Evolutionary conservation across 331 rosid genomes (phyloP), one percentile per base, ranked within the genome.

Genomic region (Malus hybrid): DNA sequence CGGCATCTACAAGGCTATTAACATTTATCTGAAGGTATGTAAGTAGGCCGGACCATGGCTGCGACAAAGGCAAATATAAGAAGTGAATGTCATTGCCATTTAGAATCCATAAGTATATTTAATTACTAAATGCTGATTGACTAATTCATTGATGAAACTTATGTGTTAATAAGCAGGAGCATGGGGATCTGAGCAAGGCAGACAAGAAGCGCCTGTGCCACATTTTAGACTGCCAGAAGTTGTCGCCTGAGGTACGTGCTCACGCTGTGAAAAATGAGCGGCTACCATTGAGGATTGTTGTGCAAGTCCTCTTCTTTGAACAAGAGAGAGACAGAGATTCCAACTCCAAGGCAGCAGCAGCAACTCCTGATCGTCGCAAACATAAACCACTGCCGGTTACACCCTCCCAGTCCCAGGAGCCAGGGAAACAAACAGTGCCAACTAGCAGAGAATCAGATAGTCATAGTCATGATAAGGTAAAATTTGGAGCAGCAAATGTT

Each of bases 231-330:
- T 92, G 97, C 86, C 96, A 92, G 73, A 90, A 80, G 77, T 77
- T 92, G 68, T 84, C 96, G 3, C 92, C 92, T 2, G 91, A 90
- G 74, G 81, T 84, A 48, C 88, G 97, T 7, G 86, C 80, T 10
- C 97, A 90, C 67, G 97, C 97, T 18, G 88, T 90, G 0, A 92
- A 92, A 79, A 92, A 92, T 66, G 97, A 92, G 89, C 88, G 93
- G 76, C 93, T 92, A 46, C 97, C 97, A 67, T 77, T 92, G 73
- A 90, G 97, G 84, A 92, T 88, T 5, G 97, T 92, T 3, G 97
- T 92, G 85, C 97, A 92, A 61, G 89, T 92, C 28, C 97, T 92
- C 62, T 92, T 82, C 87, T 90, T 90, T 79, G 93, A 92, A 60
- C 97, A 92, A 83, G 97, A 90, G 73, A 64, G 68, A 31, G 66